Percentiles rank a stretch among this genome's conserved stretches.
These are phyloP conservation scores for Kalmusia sp. DNA, from an alignment of 2,329 filamentous ascomycete genomes.

Conservation along the genomic window DNA sequence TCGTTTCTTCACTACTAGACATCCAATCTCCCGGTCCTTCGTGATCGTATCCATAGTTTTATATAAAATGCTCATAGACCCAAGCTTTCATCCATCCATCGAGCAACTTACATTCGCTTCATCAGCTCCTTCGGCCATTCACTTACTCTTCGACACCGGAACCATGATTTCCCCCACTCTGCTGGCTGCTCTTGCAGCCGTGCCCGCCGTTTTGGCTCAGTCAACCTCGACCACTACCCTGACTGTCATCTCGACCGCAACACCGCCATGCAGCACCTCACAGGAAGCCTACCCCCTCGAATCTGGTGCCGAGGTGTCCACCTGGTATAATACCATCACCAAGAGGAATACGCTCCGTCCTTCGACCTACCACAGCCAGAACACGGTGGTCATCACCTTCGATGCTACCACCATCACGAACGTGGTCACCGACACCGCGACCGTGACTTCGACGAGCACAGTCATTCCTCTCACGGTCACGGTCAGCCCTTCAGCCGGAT, in stretches of 20 bases:
- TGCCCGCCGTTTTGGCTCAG: slow-evolving; percentile 12
- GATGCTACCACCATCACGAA: slow-evolving; percentile 27
- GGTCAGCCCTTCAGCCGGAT: slow-evolving; percentile 21
- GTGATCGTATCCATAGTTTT: background rate
- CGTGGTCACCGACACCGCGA: slow-evolving; percentile 23
- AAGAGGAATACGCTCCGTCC: slow-evolving; percentile 17
- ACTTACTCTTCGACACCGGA: slow-evolving; percentile 5
- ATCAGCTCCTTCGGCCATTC: slow-evolving; percentile 18
- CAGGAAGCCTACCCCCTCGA: slow-evolving; percentile 12
- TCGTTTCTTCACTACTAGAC: background rate
- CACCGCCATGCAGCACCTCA: slow-evolving; percentile 7
- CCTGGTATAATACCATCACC: slow-evolving; percentile 17
- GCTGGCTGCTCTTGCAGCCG: slow-evolving; percentile 26
- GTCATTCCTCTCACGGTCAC: slow-evolving; percentile 19
- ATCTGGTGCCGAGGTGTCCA: slow-evolving; percentile 10
- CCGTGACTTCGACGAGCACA: slow-evolving; percentile 18
- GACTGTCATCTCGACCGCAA: slow-evolving; percentile 9
- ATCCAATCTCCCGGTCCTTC: slow-evolving; percentile 13
- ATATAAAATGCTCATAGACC: background rate
- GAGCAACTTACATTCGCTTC: slow-evolving; percentile 27
- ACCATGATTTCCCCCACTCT: slow-evolving; percentile 26
- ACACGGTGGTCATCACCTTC: slow-evolving; percentile 26
- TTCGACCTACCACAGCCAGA: slow-evolving; percentile 16
- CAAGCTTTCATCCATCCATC: slow-evolving; percentile 13
- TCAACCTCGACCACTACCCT: background rate